A percentile compares a stretch with the other conserved stretches of the same genome.
Evolutionary conservation across 2,329 filamentous ascomycete species (phyloP).

Genomic region (Neopestalotiopsis sp.): DNA sequence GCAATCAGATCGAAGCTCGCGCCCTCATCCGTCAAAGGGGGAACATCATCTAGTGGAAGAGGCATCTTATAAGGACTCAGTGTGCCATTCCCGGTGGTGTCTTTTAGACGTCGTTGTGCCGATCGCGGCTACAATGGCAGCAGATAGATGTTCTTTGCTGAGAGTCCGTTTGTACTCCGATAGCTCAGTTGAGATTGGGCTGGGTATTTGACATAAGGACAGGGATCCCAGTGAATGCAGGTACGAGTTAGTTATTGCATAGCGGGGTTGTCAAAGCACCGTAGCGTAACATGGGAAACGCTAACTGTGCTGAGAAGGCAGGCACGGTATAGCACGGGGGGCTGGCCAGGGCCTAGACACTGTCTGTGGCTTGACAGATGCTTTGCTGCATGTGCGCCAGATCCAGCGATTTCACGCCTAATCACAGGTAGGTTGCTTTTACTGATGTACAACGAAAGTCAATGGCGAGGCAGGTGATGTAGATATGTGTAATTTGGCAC

Average conservation of each 20-base stretch:
- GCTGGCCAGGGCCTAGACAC: neutral
- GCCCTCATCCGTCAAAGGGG: slow-evolving; percentile 44
- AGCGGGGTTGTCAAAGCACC: neutral
- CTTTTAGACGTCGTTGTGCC: neutral
- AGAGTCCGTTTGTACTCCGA: neutral
- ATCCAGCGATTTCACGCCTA: neutral
- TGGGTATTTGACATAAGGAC: neutral
- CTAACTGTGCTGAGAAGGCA: neutral
- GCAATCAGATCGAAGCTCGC: slow-evolving; percentile 66
- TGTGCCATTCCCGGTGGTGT: neutral
- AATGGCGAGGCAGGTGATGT: no score
- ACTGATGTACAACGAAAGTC: no score
- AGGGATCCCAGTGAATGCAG: neutral
- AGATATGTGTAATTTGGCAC: no score
- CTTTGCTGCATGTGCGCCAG: neutral
- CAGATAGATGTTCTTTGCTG: neutral
- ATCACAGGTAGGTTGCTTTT: no score
- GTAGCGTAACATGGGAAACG: neutral
- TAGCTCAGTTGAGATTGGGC: neutral
- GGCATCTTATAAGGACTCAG: slow-evolving; percentile 14
- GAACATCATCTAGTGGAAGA: slow-evolving; percentile 17
- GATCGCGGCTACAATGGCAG: neutral
- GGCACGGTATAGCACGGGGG: no score
- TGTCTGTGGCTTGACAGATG: neutral
- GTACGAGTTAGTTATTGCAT: slow-evolving; percentile 8